Conservation (phyloP, 148 eudicot species). For the Camellia sinensis region DNA sequence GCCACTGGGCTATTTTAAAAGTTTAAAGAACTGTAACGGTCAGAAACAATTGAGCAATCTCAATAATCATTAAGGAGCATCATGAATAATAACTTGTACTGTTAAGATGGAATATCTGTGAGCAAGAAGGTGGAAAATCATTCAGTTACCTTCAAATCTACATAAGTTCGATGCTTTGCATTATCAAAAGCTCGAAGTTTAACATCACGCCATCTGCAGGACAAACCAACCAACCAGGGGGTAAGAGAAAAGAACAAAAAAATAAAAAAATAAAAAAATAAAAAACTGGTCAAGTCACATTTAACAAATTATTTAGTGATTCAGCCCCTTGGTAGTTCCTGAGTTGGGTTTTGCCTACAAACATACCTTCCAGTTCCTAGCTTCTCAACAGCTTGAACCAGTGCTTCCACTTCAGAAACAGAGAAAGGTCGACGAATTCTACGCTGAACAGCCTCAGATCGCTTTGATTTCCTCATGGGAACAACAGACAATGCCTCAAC, state of each 20-base stretch:
- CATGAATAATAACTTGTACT: no score
- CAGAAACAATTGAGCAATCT: not conserved
- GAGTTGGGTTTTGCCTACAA: not conserved
- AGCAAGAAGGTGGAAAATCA: no score
- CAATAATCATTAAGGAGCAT: no score
- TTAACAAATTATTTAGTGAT: not conserved
- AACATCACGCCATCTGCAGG: constrained; percentile 92
- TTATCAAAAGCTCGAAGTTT: constrained; percentile 21
- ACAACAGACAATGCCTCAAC: constrained; percentile 55
- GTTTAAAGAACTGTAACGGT: no score
- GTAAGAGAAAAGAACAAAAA: not conserved
- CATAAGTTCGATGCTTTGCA: no score
- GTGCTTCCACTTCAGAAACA: constrained; percentile 90
- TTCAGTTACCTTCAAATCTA: no score
- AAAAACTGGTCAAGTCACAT: not conserved
- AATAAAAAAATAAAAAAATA: not conserved
- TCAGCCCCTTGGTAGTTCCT: not conserved
- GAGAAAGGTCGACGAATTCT: constrained; percentile 96
- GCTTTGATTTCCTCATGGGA: constrained; percentile 60
- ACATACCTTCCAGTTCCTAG: constrained; percentile 95
- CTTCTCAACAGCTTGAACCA: constrained; percentile 96
- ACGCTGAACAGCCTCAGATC: constrained; percentile 75
- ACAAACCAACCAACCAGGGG: not conserved
- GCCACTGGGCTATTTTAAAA: not conserved
- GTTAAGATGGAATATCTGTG: no score